phyloP scores from a whole-genome alignment of 495 filamentous ascomycete species.

The Trichoderma erinaceum region DNA sequence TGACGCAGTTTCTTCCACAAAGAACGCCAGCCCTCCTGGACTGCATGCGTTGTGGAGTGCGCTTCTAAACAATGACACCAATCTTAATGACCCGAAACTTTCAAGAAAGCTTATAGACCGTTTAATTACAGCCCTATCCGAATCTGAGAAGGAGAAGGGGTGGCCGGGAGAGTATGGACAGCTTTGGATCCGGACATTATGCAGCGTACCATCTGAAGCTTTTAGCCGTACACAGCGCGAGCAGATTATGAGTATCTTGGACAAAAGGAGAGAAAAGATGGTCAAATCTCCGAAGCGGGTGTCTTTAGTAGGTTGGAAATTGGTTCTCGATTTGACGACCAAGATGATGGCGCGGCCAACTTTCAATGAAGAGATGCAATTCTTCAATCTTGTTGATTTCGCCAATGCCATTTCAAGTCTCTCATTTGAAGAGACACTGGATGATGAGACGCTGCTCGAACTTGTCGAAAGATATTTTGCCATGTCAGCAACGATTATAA shows the following conservation, averaged over 20 bases:
- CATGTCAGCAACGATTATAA: slow-evolving; percentile 14
- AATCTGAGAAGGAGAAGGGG: slow-evolving; percentile 31
- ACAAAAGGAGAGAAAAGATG: background rate
- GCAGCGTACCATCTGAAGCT: slow-evolving; percentile 21
- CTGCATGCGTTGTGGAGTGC: slow-evolving; percentile 16
- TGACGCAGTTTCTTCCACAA: background rate
- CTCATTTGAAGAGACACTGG: background rate
- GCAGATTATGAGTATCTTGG: slow-evolving; percentile 28
- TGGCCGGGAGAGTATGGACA: slow-evolving; percentile 28
- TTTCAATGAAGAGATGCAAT: slow-evolving; percentile 35
- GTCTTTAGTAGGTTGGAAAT: slow-evolving; percentile 21
- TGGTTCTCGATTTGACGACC: slow-evolving; percentile 39
- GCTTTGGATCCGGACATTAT: slow-evolving; percentile 17
- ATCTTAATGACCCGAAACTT: slow-evolving; percentile 20
- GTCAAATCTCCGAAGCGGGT: background rate
- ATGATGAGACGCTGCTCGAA: slow-evolving; percentile 1
- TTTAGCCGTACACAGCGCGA: slow-evolving; percentile 33
- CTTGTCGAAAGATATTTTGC: slow-evolving; percentile 2
- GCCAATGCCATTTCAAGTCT: slow-evolving; percentile 11
- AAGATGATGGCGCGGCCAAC: slow-evolving; percentile 43
- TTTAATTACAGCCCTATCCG: slow-evolving; percentile 52
- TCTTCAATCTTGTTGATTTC: slow-evolving; percentile 4
- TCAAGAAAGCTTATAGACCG: slow-evolving; percentile 27
- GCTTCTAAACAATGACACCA: slow-evolving; percentile 18
- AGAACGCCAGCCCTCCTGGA: background rate